Conservation (phyloP, 1,284 basidiomycete species). For the Heterobasidion occidentale region DNA sequence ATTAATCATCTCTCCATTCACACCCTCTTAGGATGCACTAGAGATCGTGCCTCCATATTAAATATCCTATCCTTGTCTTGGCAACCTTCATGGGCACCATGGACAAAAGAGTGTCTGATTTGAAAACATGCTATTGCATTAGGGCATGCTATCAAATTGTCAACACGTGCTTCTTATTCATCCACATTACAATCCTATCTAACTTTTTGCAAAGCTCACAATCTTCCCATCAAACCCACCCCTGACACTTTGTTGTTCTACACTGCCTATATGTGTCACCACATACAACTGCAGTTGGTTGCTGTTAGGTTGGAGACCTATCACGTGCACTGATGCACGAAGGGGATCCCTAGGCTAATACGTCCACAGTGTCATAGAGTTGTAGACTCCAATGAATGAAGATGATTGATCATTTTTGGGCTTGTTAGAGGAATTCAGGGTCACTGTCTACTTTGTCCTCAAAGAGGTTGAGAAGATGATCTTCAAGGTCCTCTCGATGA, state of each 20-base stretch:
- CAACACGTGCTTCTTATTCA: conserved; percentile 20
- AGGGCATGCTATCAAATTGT: conserved; percentile 22
- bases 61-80: conserved; percentile 6
- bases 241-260: conserved; percentile 27
- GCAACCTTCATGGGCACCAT: conserved; percentile 21
- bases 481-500: too few relatives aligned
- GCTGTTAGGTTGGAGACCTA: too few relatives aligned
- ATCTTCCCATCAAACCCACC: conserved; percentile 24
- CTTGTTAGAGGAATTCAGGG: too few relatives aligned
- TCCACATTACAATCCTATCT: conserved; percentile 31
- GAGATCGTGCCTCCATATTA: conserved; percentile 20
- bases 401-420: too few relatives aligned
- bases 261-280: conserved; percentile 28
- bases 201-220: conserved; percentile 25
- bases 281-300: conserved; percentile 30
- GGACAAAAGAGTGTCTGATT: conserved; percentile 24
- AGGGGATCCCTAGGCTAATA: too few relatives aligned
- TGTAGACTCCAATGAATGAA: too few relatives aligned
- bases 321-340: too few relatives aligned
- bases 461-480: too few relatives aligned
- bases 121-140: conserved; percentile 25
- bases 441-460: too few relatives aligned
- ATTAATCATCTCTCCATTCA: conserved; percentile 17
- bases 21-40: conserved; percentile 17
- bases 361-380: too few relatives aligned